Conservation (phyloP, 2,329 filamentous ascomycete species). For the Diaporthe sp. region DNA sequence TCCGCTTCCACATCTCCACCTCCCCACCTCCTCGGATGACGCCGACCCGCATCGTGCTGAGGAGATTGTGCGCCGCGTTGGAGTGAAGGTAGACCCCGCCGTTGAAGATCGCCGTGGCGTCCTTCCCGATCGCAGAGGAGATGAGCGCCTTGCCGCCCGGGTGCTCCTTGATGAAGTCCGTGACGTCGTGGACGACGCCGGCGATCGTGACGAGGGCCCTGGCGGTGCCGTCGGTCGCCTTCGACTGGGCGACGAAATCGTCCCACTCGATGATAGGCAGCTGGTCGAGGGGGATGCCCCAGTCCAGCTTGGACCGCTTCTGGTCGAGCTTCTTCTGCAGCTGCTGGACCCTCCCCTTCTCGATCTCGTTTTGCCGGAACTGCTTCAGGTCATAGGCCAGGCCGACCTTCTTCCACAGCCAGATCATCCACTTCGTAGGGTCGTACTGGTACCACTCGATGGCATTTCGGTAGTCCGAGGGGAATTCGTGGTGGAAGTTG, state of each 20-base stretch:
- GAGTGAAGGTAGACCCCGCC: conserved; percentile 91
- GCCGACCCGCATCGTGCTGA: conserved; percentile 89
- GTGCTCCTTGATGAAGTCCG: conserved; percentile 88
- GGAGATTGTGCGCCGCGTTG: conserved; percentile 89
- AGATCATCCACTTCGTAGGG: conserved; percentile 92
- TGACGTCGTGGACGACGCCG: conserved; percentile 88
- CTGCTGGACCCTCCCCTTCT: conserved; percentile 91
- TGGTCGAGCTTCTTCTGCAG: conserved; percentile 94
- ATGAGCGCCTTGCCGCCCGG: conserved; percentile 91
- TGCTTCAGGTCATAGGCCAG: conserved; percentile 90
- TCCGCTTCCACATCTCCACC: conserved; percentile 93
- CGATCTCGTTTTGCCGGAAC: conserved; percentile 92
- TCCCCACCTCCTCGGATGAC: conserved; percentile 89
- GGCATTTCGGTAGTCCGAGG: conserved; percentile 92
- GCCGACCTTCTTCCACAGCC: conserved; percentile 85
- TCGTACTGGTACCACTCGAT: conserved; percentile 94
- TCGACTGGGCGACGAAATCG: conserved; percentile 82
- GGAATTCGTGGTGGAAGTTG: conserved; percentile 97
- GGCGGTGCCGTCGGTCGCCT: conserved; percentile 67
- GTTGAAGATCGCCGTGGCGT: conserved; percentile 92
- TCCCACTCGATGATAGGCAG: conserved; percentile 90
- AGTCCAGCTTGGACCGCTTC: conserved; percentile 85
- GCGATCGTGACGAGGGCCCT: conserved; percentile 83
- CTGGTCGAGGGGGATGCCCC: conserved; percentile 88
- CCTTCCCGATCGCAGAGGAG: conserved; percentile 84